phyloP scores from a whole-genome alignment of 768 basidiomycete species.

The Amanita thiersii region DNA sequence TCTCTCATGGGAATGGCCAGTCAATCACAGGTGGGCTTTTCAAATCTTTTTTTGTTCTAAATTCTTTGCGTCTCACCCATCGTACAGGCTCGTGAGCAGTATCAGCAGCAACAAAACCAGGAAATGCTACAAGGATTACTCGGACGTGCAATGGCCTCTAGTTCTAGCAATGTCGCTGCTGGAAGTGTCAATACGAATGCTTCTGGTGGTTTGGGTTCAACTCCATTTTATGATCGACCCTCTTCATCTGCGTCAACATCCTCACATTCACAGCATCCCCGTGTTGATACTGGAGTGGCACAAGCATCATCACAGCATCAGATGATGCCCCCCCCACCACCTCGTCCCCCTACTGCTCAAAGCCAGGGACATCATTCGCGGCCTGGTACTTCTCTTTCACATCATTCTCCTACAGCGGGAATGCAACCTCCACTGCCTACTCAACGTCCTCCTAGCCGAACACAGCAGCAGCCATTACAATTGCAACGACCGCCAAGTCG shows the following conservation, averaged over 20 bases:
- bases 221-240: constrained; percentile 11
- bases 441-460: constrained; percentile 12
- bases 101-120: constrained; percentile 10
- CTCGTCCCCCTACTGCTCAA: constrained; percentile 13
- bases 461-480: constrained; percentile 9
- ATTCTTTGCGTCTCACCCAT: not conserved
- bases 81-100: constrained; percentile 5
- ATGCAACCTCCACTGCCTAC: constrained; percentile 10
- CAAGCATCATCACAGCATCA: constrained; percentile 12
- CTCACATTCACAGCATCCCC: constrained; percentile 13
- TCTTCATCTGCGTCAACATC: constrained; percentile 13
- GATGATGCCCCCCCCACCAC: constrained; percentile 25
- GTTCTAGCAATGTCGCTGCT: not conserved
- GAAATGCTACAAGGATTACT: constrained; percentile 6
- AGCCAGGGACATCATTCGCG: constrained; percentile 13
- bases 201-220: constrained; percentile 8
- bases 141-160: constrained; percentile 1
- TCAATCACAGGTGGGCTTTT: constrained; percentile 3
- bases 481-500: constrained; percentile 12
- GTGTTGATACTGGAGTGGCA: constrained; percentile 1
- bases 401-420: constrained; percentile 12
- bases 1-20: not conserved
- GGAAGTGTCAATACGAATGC: constrained; percentile 6
- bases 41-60: not conserved
- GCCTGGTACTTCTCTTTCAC: constrained; percentile 13